Percentiles rank a stretch among this genome's conserved stretches.
phyloP scores from a whole-genome alignment of 495 filamentous ascomycete species.

The Hyphodiscus hymeniophilus region DNA sequence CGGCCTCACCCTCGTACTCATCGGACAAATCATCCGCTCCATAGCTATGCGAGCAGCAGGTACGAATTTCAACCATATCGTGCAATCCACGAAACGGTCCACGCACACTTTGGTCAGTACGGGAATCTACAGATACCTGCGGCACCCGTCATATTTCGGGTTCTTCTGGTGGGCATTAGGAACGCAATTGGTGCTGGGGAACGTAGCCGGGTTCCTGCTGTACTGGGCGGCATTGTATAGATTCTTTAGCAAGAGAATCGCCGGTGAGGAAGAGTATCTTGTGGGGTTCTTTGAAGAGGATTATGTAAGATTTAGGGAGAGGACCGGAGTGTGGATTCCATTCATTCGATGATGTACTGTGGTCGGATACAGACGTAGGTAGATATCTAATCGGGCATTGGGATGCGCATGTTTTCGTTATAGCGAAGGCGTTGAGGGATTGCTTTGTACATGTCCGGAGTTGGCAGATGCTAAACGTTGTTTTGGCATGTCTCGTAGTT shows the following conservation, averaged over 20 bases:
- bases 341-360: conserved; percentile 44
- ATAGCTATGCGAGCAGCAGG: conserved; percentile 85
- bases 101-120: conserved; percentile 71
- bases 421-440: background rate
- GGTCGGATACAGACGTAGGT: no score
- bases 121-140: conserved; percentile 53
- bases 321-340: conserved; percentile 68
- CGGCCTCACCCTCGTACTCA: conserved; percentile 54
- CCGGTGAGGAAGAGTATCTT: conserved; percentile 71
- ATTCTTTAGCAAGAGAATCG: conserved; percentile 71
- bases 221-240: conserved; percentile 73
- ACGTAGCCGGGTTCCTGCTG: conserved; percentile 63
- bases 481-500: no score
- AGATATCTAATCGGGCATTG: no score
- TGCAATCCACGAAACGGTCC: conserved; percentile 56
- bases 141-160: conserved; percentile 92
- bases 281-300: conserved; percentile 77
- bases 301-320: conserved; percentile 63
- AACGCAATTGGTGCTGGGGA: conserved; percentile 84
- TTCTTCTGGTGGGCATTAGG: conserved; percentile 99
- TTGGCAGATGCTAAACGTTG: no score
- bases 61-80: conserved; percentile 83
- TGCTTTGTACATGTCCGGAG: no score
- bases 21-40: conserved; percentile 67
- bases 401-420: background rate